Evolutionary conservation across 2,329 filamentous ascomycete genomes (phyloP).

Genomic region (Diaporthe australafricana): DNA sequence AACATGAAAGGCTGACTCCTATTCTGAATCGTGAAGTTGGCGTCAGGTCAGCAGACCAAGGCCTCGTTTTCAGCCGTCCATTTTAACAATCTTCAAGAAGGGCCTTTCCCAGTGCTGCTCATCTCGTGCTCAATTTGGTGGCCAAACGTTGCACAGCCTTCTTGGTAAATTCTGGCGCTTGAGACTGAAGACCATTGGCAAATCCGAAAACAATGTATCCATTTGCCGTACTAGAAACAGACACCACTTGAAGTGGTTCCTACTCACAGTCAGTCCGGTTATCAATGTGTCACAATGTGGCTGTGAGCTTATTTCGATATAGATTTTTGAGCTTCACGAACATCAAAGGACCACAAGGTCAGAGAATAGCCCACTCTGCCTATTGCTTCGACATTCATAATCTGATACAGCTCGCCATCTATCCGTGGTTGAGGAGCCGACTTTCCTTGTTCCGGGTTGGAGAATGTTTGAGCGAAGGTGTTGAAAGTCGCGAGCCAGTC

Average conservation of each 20-base stretch:
- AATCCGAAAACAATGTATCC: constrained; percentile 1
- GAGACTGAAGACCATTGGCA: background rate
- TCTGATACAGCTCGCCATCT: background rate
- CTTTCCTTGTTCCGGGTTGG: background rate
- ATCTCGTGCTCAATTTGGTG: background rate
- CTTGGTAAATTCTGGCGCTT: background rate
- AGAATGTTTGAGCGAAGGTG: background rate
- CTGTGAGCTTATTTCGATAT: background rate
- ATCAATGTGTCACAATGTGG: background rate
- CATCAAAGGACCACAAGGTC: background rate
- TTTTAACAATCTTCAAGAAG: background rate
- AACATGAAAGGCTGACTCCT: background rate
- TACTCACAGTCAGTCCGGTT: background rate
- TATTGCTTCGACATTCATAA: background rate
- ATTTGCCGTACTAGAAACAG: background rate
- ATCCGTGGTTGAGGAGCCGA: background rate
- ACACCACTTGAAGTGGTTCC: constrained; percentile 5
- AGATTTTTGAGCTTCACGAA: background rate
- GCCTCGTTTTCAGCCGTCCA: background rate
- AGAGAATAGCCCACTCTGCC: background rate
- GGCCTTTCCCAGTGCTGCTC: background rate
- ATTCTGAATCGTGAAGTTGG: background rate
- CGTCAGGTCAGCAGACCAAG: background rate
- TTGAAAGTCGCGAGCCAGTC: background rate
- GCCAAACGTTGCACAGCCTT: background rate